Percentiles rank a stretch among this genome's conserved stretches.
These are phyloP conservation scores for Oemleria cerasiformis DNA, from an alignment of 306 rosid species.

Conservation along the genomic window DNA sequence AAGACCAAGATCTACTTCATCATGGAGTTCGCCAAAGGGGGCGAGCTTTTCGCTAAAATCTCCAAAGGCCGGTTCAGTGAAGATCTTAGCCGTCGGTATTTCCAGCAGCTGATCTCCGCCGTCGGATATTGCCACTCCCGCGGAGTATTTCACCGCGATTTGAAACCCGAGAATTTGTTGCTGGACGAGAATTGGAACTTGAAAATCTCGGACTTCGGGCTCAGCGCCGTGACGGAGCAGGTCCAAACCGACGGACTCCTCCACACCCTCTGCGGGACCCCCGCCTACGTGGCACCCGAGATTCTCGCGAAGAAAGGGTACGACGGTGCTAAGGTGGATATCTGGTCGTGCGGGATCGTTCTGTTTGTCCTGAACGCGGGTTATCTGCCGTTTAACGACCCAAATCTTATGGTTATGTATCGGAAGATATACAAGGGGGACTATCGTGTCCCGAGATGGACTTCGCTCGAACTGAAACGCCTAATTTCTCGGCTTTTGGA, in stretches of 20 bases:
- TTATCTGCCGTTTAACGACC: constrained; percentile 70
- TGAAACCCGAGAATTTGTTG: constrained; percentile 78
- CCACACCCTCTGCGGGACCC: constrained; percentile 83
- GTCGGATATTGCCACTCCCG: constrained; percentile 62
- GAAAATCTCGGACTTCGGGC: constrained; percentile 74
- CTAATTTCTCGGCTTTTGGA: constrained; percentile 58
- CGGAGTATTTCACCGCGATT: constrained; percentile 80
- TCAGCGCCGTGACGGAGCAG: constrained; percentile 55
- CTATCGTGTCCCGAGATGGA: constrained; percentile 61
- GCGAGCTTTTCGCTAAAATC: constrained; percentile 59
- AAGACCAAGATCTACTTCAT: constrained; percentile 75
- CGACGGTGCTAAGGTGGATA: constrained; percentile 68
- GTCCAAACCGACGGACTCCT: constrained; percentile 61
- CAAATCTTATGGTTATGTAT: constrained; percentile 46
- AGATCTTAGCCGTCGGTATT: constrained; percentile 52
- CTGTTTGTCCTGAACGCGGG: constrained; percentile 53
- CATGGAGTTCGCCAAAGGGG: constrained; percentile 72
- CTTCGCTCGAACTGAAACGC: constrained; percentile 32
- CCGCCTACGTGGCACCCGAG: constrained; percentile 90
- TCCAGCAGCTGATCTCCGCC: constrained; percentile 76
- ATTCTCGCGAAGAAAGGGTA: constrained; percentile 67
- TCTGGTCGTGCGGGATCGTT: constrained; percentile 85
- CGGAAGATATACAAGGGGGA: constrained; percentile 74
- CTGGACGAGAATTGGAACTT: constrained; percentile 61
- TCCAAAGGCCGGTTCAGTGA: constrained; percentile 50